phyloP scores from a whole-genome alignment of 1,284 basidiomycete genomes.

The Sanghuangporus sanghuang region DNA sequence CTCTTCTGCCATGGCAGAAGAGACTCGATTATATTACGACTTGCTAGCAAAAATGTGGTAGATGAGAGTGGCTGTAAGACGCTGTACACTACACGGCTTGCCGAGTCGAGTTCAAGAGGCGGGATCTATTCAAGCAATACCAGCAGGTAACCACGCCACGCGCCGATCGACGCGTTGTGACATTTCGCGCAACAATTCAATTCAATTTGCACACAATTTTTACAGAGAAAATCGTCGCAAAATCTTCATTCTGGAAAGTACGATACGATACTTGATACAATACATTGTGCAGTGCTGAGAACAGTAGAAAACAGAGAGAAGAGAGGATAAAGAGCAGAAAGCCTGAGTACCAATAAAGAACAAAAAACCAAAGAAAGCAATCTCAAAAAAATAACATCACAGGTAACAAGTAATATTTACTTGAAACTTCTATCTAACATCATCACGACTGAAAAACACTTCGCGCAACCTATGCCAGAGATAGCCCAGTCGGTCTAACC shows the following conservation, averaged over 20 bases:
- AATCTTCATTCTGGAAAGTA: neutral
- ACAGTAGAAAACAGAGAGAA: slow-evolving; percentile 26
- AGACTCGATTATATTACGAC: neutral
- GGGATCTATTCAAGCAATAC: neutral
- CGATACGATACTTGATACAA: slow-evolving; percentile 53
- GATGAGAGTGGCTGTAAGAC: neutral
- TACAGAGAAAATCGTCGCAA: neutral
- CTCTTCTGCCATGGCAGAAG: slow-evolving; percentile 36
- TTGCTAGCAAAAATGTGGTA: neutral
- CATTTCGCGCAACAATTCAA: neutral
- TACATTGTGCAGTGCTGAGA: slow-evolving; percentile 55
- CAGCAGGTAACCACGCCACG: neutral
- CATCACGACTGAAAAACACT: slow-evolving; percentile 53
- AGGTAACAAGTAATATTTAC: slow-evolving; percentile 38
- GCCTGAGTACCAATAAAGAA: slow-evolving; percentile 36
- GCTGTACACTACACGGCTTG: neutral
- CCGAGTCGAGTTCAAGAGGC: neutral
- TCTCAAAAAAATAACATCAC: slow-evolving; percentile 33
- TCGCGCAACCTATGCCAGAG: slow-evolving; percentile 53
- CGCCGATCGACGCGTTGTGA: neutral
- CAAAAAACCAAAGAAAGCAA: slow-evolving; percentile 28
- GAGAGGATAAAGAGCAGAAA: slow-evolving; percentile 28
- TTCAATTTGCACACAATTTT: neutral
- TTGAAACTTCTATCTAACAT: slow-evolving; percentile 41
- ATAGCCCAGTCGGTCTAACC: neutral